phyloP scores from a whole-genome alignment of 352 stramenopile genomes.

The Aphanomyces euteiches region DNA sequence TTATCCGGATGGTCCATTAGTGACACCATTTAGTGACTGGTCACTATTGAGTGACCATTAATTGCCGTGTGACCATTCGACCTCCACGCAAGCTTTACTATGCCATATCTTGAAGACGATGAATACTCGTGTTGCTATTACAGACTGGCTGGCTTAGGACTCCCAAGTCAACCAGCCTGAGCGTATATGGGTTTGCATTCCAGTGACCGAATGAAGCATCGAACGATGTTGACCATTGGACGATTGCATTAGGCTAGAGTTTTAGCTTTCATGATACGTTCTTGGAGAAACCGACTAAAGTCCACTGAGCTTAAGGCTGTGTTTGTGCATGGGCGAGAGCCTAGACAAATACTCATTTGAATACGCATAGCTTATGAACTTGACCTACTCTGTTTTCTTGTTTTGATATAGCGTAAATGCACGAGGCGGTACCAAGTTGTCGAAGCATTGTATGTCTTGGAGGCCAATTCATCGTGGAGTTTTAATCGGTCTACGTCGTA shows the following conservation, averaged over 20 bases:
- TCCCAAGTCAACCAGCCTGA: no score
- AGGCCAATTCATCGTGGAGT: constrained; percentile 29
- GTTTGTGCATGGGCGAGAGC: neutral
- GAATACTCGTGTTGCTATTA: no score
- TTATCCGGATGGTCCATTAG: neutral
- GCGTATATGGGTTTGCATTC: no score
- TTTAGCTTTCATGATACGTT: constrained; percentile 16
- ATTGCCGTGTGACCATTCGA: no score
- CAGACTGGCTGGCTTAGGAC: no score
- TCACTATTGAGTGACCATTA: no score
- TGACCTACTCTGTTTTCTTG: no score
- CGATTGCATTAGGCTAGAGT: neutral
- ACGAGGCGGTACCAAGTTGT: constrained; percentile 28
- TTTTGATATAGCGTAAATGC: constrained; percentile 11
- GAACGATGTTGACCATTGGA: neutral
- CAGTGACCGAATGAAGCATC: neutral
- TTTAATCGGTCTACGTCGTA: constrained; percentile 12
- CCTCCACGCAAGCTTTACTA: no score
- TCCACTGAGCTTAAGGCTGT: constrained; percentile 8
- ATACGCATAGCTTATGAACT: no score
- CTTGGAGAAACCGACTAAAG: constrained; percentile 26
- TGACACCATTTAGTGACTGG: no score
- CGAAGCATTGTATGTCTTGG: constrained; percentile 27
- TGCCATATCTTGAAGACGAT: no score
- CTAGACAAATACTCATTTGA: no score